Conservation (phyloP, 352 stramenopile genomes). For the Pythium folliculosum region DNA sequence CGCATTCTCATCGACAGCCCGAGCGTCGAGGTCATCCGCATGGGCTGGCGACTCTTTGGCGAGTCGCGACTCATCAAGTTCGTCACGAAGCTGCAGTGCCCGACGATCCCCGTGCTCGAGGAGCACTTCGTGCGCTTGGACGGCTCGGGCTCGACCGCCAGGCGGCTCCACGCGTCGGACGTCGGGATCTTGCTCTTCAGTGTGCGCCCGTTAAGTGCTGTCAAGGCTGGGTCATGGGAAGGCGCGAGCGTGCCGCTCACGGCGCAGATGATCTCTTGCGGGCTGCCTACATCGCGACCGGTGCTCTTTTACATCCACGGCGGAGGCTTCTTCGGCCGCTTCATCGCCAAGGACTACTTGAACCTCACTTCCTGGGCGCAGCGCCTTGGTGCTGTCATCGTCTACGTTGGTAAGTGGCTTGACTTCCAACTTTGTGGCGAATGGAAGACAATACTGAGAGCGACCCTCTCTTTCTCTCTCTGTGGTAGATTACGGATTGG, state of each 20-base stretch:
- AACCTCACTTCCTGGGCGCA: slow-evolving; percentile 75
- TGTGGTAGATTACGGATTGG: slow-evolving; percentile 73
- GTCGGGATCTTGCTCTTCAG: slow-evolving; percentile 78
- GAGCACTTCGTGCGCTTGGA: slow-evolving; percentile 65
- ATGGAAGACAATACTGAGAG: too few species aligned
- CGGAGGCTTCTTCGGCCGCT: slow-evolving; percentile 86
- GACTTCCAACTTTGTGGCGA: not conserved
- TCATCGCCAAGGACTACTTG: slow-evolving; percentile 84
- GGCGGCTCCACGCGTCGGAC: slow-evolving; percentile 45
- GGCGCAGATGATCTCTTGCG: slow-evolving; percentile 65
- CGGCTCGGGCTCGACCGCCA: slow-evolving; percentile 36
- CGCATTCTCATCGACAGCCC: slow-evolving; percentile 80
- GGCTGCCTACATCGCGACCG: slow-evolving; percentile 60
- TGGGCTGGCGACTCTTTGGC: slow-evolving; percentile 83
- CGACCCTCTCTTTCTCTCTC: not conserved
- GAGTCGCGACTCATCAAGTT: slow-evolving; percentile 75
- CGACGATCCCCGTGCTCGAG: slow-evolving; percentile 64
- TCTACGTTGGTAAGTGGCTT: slow-evolving; percentile 74
- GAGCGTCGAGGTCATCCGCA: slow-evolving; percentile 84
- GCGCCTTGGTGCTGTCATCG: slow-evolving; percentile 74
- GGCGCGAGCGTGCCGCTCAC: slow-evolving; percentile 55
- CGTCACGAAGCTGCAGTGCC: slow-evolving; percentile 63
- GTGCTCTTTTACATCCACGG: slow-evolving; percentile 89
- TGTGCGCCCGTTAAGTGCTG: slow-evolving; percentile 59
- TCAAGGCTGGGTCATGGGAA: slow-evolving; percentile 71